Evolutionary conservation across 768 basidiomycete species (phyloP).

Genomic region (Suillus discolor): DNA sequence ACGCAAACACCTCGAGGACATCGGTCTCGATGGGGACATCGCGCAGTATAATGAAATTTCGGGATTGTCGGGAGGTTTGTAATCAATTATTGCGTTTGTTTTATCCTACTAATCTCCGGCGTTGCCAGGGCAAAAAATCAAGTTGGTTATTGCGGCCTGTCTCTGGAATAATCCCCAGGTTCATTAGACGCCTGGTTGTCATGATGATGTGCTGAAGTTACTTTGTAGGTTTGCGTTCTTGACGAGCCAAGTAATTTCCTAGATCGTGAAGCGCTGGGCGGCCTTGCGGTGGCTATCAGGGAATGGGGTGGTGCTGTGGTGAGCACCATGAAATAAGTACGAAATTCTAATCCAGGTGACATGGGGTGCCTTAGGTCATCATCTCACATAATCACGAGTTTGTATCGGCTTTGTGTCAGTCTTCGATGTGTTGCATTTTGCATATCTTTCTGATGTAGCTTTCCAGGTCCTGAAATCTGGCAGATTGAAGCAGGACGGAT

Average conservation of each 20-base stretch:
- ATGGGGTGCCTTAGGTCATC: constrained; percentile 61
- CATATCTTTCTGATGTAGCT: constrained; percentile 20
- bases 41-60: constrained; percentile 98
- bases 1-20: constrained; percentile 91
- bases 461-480: constrained; percentile 89
- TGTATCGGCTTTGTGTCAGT: constrained; percentile 77
- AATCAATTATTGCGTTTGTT: constrained; percentile 6
- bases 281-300: constrained; percentile 90
- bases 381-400: constrained; percentile 96
- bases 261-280: constrained; percentile 94
- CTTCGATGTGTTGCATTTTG: constrained; percentile 11
- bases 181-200: constrained; percentile 19
- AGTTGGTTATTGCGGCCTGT: constrained; percentile 92
- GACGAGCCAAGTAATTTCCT: constrained; percentile 97
- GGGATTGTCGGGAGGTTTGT: constrained; percentile 86
- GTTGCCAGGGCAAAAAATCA: constrained; percentile 86
- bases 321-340: constrained; percentile 29
- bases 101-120: constrained; percentile 1
- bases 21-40: constrained; percentile 96
- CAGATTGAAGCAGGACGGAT: constrained; percentile 85
- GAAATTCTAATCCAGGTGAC: constrained; percentile 20
- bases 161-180: constrained; percentile 96
- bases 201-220: constrained; percentile 11
- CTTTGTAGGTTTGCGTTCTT: constrained; percentile 63
- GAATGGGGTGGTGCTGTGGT: constrained; percentile 94